Conservation (phyloP, 768 basidiomycete species). For the Terana coerulea region DNA sequence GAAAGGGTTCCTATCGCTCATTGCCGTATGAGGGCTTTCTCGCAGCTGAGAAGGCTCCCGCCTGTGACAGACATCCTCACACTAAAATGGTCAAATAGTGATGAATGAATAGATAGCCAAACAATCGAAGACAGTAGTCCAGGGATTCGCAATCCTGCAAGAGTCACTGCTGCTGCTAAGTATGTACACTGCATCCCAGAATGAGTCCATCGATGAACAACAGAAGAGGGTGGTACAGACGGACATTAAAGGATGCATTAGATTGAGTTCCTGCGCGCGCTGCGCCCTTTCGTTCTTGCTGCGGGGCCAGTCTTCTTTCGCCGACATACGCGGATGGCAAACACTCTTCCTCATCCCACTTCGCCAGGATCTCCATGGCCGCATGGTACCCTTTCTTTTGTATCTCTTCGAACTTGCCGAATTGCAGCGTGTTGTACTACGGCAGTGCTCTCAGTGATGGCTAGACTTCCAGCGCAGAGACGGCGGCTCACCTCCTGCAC, state of each 20-base stretch:
- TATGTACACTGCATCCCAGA: background rate
- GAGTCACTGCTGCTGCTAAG: background rate
- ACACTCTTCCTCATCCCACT: conserved; percentile 79
- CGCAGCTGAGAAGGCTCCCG: too few species aligned
- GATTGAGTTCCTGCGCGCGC: conserved; percentile 74
- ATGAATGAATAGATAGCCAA: too few species aligned
- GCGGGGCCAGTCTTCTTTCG: conserved; percentile 43
- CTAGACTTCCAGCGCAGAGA: background rate
- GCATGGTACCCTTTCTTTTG: conserved; percentile 76
- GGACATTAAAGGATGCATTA: conserved; percentile 19
- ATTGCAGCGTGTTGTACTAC: conserved; percentile 89
- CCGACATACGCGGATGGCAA: conserved; percentile 75
- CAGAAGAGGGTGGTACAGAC: background rate
- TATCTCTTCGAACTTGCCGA: conserved; percentile 86
- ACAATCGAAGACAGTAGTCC: background rate
- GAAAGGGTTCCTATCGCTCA: too few species aligned
- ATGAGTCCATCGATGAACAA: background rate
- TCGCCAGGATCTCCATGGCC: conserved; percentile 63
- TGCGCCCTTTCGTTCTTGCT: conserved; percentile 67
- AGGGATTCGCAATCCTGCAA: background rate
- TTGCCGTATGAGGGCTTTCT: too few species aligned
- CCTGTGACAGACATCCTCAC: too few species aligned
- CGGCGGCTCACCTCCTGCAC: conserved; percentile 71
- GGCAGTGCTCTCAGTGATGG: background rate
- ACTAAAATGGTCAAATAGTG: too few species aligned